phyloP scores from a whole-genome alignment of 306 rosid genomes.

The Acacia confusa region DNA sequence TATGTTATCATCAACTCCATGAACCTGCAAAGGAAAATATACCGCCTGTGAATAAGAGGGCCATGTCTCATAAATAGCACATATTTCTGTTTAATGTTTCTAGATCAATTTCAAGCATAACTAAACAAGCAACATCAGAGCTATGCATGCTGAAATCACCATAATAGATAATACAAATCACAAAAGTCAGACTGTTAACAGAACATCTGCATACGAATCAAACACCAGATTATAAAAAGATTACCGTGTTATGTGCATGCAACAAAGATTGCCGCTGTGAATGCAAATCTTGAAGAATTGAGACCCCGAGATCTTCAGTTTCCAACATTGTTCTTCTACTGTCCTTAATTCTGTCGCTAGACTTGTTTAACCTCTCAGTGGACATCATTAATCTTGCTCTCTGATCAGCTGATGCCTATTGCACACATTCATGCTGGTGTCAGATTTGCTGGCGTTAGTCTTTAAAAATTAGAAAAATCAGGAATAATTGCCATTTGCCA shows the following conservation, averaged over 20 bases:
- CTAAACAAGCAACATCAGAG: background rate
- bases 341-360: slow-evolving; percentile 75
- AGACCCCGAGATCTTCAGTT: slow-evolving; percentile 98
- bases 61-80: slow-evolving; percentile 5
- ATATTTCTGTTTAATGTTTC: slow-evolving; percentile 4
- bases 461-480: slow-evolving; percentile 19
- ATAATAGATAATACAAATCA: background rate
- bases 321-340: slow-evolving; percentile 93
- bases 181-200: background rate
- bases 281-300: slow-evolving; percentile 93
- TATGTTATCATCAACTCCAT: slow-evolving; percentile 87
- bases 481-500: slow-evolving; percentile 32
- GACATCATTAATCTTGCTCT: slow-evolving; percentile 71
- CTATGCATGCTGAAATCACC: slow-evolving; percentile 15
- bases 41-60: slow-evolving; percentile 23
- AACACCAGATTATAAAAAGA: slow-evolving; percentile 1
- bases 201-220: background rate
- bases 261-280: slow-evolving; percentile 91
- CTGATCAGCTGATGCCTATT: slow-evolving; percentile 91
- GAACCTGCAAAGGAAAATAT: slow-evolving; percentile 59
- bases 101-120: slow-evolving; percentile 9
- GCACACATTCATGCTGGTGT: slow-evolving; percentile 35
- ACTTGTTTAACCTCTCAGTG: slow-evolving; percentile 74
- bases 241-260: slow-evolving; percentile 78
- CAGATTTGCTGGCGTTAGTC: slow-evolving; percentile 9